phyloP scores from a whole-genome alignment of 257 asterid species.

The Solanum phureja region DNA sequence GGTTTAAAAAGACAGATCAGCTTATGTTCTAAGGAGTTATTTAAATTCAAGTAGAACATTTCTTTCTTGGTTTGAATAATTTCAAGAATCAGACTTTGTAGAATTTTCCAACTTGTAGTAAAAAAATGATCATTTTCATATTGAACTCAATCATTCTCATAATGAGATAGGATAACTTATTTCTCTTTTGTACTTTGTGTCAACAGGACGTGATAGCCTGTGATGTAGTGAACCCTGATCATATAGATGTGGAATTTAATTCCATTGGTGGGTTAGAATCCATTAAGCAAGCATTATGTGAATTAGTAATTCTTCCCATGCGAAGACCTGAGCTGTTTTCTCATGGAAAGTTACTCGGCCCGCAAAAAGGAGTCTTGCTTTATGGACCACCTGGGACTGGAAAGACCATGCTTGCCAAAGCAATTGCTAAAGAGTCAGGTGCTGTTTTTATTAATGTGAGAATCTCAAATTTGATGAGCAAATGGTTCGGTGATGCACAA shows the following conservation, averaged over 20 bases:
- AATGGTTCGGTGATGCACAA: conserved; percentile 98
- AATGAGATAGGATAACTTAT: background rate
- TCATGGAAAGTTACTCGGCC: conserved; percentile 76
- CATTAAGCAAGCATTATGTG: conserved; percentile 61
- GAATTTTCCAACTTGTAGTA: background rate
- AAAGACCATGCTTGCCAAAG: conserved; percentile 98
- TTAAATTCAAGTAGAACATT: background rate
- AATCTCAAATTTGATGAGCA: conserved; percentile 88
- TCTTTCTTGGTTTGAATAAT: background rate
- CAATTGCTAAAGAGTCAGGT: conserved; percentile 91
- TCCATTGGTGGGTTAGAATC: conserved; percentile 87
- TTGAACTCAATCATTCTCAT: background rate
- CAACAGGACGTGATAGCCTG: conserved; percentile 86
- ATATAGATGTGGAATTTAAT: conserved; percentile 68
- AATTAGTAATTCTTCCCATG: conserved; percentile 80
- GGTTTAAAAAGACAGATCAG: background rate
- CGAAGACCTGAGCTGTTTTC: conserved; percentile 86
- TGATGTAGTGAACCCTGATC: conserved; percentile 84
- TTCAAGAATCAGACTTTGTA: background rate
- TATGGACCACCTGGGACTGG: conserved; percentile 99
- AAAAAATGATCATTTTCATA: background rate
- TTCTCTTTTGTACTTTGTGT: background rate
- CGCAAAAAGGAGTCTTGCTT: conserved; percentile 87
- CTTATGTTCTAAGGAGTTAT: background rate
- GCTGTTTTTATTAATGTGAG: conserved; percentile 86